Percentiles rank a stretch among this genome's conserved stretches.
Conservation (phyloP, 1,284 basidiomycete species). For the Pascua guehoae region DNA sequence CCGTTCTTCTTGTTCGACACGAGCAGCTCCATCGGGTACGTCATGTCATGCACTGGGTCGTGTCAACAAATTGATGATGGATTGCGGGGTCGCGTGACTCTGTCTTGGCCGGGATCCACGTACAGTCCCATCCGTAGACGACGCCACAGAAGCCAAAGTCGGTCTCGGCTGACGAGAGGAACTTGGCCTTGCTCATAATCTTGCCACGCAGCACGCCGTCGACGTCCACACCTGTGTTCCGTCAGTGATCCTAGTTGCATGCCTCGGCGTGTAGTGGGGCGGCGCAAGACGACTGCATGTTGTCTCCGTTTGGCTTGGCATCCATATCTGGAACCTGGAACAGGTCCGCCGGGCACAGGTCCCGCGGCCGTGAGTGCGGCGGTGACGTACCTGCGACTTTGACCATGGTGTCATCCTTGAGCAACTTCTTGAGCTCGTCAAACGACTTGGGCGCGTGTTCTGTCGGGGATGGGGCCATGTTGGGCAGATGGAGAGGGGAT, state of each 20-base stretch:
- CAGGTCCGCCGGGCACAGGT: background rate
- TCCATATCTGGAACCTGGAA: too few species aligned
- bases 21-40: conserved; percentile 76
- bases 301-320: too few species aligned
- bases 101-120: conserved; percentile 43
- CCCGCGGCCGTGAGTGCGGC: background rate
- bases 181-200: conserved; percentile 91
- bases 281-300: background rate
- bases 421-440: conserved; percentile 58
- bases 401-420: conserved; percentile 72
- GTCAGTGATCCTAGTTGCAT: conserved; percentile 1
- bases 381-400: conserved; percentile 71
- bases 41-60: conserved; percentile 61
- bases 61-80: conserved; percentile 42
- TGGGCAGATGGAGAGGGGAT: background rate
- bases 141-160: conserved; percentile 92
- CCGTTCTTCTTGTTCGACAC: conserved; percentile 90
- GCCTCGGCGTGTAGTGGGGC: background rate
- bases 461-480: conserved; percentile 49
- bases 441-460: conserved; percentile 57
- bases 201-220: conserved; percentile 93
- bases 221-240: conserved; percentile 53
- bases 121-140: conserved; percentile 58
- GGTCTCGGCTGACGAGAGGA: conserved; percentile 75
- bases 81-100: background rate